These are phyloP conservation scores for Vicia faba DNA, from an alignment of 306 rosid genomes.

Conservation along the genomic window DNA sequence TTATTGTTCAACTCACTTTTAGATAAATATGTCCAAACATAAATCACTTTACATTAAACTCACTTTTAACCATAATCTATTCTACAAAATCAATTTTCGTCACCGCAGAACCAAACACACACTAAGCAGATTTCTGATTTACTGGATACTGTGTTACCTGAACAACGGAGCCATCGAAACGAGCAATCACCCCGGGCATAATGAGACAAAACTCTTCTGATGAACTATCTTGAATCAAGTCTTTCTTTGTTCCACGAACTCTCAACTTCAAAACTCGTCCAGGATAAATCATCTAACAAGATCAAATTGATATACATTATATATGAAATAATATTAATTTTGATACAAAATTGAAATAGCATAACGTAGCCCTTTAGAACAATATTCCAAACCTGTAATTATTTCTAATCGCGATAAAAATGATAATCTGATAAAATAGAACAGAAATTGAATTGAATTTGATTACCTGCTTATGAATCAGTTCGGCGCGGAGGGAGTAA, in stretches of 20 bases:
- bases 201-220: conserved; percentile 86
- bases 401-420: too few species aligned
- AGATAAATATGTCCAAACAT: too few species aligned
- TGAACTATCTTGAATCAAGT: conserved; percentile 69
- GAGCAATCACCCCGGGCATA: conserved; percentile 82
- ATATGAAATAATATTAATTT: background rate
- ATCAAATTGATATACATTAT: conserved; percentile 23
- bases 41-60: too few species aligned
- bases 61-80: too few species aligned
- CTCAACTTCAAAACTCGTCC: conserved; percentile 74
- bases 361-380: background rate
- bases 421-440: too few species aligned
- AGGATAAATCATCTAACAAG: conserved; percentile 69
- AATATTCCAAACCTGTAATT: background rate
- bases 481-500: conserved; percentile 65
- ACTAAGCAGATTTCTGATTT: background rate
- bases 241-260: conserved; percentile 88
- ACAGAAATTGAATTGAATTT: background rate
- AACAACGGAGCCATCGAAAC: conserved; percentile 79
- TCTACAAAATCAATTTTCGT: too few species aligned
- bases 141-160: conserved; percentile 55
- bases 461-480: conserved; percentile 85
- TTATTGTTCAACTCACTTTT: too few species aligned
- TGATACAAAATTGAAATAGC: background rate
- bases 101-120: too few species aligned